These are phyloP conservation scores for Panicum miliaceum DNA, from an alignment of 176 grass and related monocot genomes.

Conservation along the genomic window DNA sequence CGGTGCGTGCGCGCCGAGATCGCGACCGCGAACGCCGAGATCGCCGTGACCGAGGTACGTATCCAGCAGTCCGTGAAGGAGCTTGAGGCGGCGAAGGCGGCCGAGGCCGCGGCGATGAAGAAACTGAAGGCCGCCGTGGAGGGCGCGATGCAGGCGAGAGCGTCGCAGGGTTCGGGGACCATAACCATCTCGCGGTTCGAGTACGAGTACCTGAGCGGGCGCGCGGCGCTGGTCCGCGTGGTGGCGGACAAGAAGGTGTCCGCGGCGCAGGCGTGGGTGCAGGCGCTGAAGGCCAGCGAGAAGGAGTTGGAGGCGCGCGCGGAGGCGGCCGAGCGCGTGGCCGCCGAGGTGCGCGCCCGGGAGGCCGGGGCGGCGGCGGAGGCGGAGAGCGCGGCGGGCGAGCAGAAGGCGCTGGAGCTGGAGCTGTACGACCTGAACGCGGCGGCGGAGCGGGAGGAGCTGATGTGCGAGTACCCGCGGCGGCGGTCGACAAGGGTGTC, in stretches of 20 bases:
- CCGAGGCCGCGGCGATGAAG: conserved; percentile 65
- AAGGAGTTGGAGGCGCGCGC: conserved; percentile 59
- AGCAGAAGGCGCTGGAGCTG: conserved; percentile 44
- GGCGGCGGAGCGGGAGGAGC: conserved; percentile 41
- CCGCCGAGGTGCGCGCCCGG: conserved; percentile 30
- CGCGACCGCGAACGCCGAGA: conserved; percentile 39
- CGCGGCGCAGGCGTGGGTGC: conserved; percentile 77
- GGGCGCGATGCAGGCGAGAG: conserved; percentile 55
- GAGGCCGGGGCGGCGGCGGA: conserved; percentile 32
- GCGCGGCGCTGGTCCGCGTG: conserved; percentile 51
- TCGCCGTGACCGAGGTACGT: conserved; percentile 44
- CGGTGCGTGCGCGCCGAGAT: conserved; percentile 46
- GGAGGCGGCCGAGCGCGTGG: conserved; percentile 45
- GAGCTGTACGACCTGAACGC: conserved; percentile 53
- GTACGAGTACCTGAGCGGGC: conserved; percentile 76
- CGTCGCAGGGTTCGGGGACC: conserved; percentile 23
- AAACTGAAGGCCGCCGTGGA: conserved; percentile 60
- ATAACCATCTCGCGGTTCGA: conserved; percentile 80
- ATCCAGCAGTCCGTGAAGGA: conserved; percentile 48
- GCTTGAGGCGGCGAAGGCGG: conserved; percentile 65
- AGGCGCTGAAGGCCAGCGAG: conserved; percentile 65
- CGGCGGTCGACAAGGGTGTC: conserved; percentile 55
- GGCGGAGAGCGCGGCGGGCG: conserved; percentile 35
- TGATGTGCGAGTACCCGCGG: conserved; percentile 40
- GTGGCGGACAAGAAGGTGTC: conserved; percentile 85